phyloP scores from a whole-genome alignment of 2,329 filamentous ascomycete species.

The Claviceps purpurea region DNA sequence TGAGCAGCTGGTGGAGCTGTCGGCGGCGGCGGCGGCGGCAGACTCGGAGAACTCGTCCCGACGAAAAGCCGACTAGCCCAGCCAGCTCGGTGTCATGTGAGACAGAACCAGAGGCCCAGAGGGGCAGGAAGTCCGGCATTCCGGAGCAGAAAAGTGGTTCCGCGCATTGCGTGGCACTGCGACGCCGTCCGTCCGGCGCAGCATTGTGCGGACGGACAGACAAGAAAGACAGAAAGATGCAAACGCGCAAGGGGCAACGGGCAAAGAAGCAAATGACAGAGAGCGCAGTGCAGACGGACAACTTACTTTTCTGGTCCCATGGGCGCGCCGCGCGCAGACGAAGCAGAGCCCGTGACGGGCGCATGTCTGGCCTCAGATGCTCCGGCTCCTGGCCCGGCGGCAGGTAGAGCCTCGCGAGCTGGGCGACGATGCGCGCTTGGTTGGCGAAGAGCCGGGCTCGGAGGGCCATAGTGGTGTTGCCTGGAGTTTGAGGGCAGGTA shows the following conservation, averaged over 20 bases:
- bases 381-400: conserved; percentile 33
- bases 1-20: background rate
- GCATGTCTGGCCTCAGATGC: conserved; percentile 33
- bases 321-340: conserved; percentile 33
- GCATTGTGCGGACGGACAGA: background rate
- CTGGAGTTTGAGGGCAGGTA: conserved; percentile 48
- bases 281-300: conserved; percentile 1
- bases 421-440: conserved; percentile 35
- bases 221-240: background rate
- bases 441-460: conserved; percentile 37
- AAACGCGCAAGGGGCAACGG: background rate
- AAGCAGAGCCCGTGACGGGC: conserved; percentile 26
- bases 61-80: no score
- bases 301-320: conserved; percentile 41
- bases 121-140: background rate
- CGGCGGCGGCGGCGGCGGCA: background rate
- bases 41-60: no score
- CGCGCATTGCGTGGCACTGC: conserved; percentile 2
- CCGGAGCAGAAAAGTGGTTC: conserved; percentile 4
- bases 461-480: conserved; percentile 41
- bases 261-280: background rate
- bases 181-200: background rate
- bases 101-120: no score
- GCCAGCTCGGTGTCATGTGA: no score
- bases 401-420: conserved; percentile 40